Evolutionary conservation across 148 eudicot genomes (phyloP).

Genomic region (Chenopodium album): DNA sequence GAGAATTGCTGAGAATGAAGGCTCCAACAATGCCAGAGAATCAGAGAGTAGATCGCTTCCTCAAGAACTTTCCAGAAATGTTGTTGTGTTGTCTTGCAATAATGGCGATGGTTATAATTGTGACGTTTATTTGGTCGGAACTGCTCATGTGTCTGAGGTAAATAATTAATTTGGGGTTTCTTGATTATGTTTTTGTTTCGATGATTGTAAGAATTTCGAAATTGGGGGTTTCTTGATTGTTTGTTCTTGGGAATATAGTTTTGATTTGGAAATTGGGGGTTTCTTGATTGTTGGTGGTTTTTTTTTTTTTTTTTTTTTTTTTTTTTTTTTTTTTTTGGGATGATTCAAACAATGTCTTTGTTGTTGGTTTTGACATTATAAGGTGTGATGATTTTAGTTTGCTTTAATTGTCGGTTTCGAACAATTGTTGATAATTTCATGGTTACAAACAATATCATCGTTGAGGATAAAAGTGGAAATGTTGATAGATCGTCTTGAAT

Average conservation of each 20-base stretch:
- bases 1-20: constrained; percentile 18
- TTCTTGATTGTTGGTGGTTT: no score
- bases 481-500: no score
- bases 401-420: no score
- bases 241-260: no score
- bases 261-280: no score
- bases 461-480: no score
- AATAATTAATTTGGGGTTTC: background rate
- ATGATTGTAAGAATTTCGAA: background rate
- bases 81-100: constrained; percentile 57
- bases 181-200: background rate
- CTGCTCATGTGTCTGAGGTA: constrained; percentile 94
- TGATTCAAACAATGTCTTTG: background rate
- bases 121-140: constrained; percentile 76
- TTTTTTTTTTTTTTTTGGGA: background rate
- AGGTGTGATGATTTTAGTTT: background rate
- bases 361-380: background rate
- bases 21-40: background rate
- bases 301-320: no score
- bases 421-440: background rate
- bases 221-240: no score
- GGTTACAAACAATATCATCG: background rate
- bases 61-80: constrained; percentile 52
- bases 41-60: constrained; percentile 31
- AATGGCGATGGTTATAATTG: constrained; percentile 59